Evolutionary conservation across 2,329 filamentous ascomycete species (phyloP), one percentile per base, ranked within the genome.

Genomic region (Aspergillus proliferans): DNA sequence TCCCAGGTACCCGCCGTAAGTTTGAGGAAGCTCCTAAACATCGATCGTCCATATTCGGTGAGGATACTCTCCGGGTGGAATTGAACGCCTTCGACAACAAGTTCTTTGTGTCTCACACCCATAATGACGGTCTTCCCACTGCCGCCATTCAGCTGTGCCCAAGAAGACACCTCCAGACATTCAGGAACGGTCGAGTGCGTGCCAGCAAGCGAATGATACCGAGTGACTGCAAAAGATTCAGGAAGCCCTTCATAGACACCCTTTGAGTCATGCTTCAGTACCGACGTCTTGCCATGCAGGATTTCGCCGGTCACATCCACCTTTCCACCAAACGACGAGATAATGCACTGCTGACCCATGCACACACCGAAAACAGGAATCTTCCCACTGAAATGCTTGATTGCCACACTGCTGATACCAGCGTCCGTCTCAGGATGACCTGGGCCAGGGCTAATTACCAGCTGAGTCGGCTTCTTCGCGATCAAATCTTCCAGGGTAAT

Each of bases 311-410:
- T 95, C 51, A 89, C 92, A 65, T 85, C 86, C 45, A 98, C 93
- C 45, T 87, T 84, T 52, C 93, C 93, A 43, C 93, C 93, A 63
- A 94, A 97, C 28, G 89, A 85, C 47, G 93, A 87, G 66, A 94
- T 92, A 57, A 98, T 97, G 71, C 93, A 98, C 76, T 98, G 93
- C 84, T 96, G 86, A 59, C 93, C 93, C 92, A 98, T 97, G 66
- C 93, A 98, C 26, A 98, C 93, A n/a, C 93, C 93, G 46, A 98
- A 82, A 12, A 98, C 83, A 9, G 93, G 93, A 44, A 98, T 88
- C 72, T 95, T 97, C 58, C 93, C 93, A 26, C 86, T 84, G 69
- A 97, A 98, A 69, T 96, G 79, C 60, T 83, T 79, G 63, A 98
- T 95, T 39, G 89, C 91, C 70, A 88, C 88, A 65, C 89, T 89